phyloP scores from a whole-genome alignment of 83 land plant species.

The Larix sibirica region DNA sequence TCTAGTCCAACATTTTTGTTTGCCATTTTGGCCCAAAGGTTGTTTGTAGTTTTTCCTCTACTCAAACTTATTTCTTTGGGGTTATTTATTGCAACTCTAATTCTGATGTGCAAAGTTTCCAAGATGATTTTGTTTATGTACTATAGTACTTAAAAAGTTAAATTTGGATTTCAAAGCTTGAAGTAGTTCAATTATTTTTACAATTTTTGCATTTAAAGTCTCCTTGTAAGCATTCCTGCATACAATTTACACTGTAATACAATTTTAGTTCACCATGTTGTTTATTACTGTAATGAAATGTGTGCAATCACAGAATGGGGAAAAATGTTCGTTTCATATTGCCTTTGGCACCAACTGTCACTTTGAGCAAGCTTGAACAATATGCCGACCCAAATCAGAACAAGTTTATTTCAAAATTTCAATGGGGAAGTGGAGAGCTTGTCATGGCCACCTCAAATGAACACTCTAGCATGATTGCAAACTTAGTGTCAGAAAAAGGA shows the following conservation, averaged over 20 bases:
- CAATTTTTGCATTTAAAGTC: not conserved
- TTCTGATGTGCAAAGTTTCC: not conserved
- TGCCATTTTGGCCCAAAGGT: not conserved
- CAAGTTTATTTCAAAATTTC: slow-evolving; percentile 24
- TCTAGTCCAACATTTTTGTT: not conserved
- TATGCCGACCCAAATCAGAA: slow-evolving; percentile 24
- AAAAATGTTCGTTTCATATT: slow-evolving; percentile 26
- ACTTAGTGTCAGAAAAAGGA: slow-evolving; percentile 21
- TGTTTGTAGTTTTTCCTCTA: not conserved
- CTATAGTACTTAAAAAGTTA: not conserved
- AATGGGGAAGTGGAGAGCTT: slow-evolving; percentile 20
- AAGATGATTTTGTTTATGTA: not conserved
- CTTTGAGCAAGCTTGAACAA: slow-evolving; percentile 20
- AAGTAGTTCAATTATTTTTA: not conserved
- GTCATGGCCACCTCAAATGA: not conserved
- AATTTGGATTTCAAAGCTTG: not conserved
- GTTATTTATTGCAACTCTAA: not conserved
- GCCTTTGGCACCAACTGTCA: slow-evolving; percentile 39
- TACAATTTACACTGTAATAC: not conserved
- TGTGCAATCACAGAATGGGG: slow-evolving; percentile 28
- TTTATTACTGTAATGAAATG: slow-evolving; percentile 2
- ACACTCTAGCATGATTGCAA: slow-evolving; percentile 11
- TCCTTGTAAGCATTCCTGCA: too few species aligned
- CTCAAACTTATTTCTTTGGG: not conserved
- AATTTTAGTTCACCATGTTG: not conserved